Evolutionary conservation across 176 grass and related monocot genomes (phyloP).

Genomic region (Zizania latifolia): DNA sequence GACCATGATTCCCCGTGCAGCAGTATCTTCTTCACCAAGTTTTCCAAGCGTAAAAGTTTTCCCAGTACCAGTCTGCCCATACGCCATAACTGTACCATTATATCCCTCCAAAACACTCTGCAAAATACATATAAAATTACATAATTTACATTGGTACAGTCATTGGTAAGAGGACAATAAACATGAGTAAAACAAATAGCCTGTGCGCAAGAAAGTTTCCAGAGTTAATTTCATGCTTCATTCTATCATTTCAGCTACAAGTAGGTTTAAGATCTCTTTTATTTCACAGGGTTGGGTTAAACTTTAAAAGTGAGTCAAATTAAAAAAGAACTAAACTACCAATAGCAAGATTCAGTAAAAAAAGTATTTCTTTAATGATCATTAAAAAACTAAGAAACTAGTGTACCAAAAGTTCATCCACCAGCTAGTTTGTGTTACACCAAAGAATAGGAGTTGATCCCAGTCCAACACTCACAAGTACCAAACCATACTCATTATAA

Average conservation of each 20-base stretch:
- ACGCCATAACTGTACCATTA: conserved; percentile 99
- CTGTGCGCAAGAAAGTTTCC: neutral
- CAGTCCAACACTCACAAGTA: neutral
- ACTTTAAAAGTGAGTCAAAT: neutral
- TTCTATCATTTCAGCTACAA: conserved; percentile 1
- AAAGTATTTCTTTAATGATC: neutral
- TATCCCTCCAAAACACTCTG: conserved; percentile 98
- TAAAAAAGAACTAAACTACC: neutral
- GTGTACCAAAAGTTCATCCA: neutral
- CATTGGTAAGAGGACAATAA: conserved; percentile 3
- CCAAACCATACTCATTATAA: neutral
- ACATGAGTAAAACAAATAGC: neutral
- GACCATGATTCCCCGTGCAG: conserved; percentile 94
- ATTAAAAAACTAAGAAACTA: neutral
- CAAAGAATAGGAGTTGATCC: neutral
- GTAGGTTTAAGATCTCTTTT: neutral
- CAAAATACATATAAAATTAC: conserved; percentile 17
- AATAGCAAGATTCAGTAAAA: neutral
- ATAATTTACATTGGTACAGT: conserved; percentile 1
- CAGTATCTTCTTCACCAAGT: conserved; percentile 96
- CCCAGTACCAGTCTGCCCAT: conserved; percentile 99
- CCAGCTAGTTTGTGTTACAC: neutral
- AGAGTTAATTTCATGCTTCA: neutral
- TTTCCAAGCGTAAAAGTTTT: conserved; percentile 98
- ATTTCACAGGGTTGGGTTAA: neutral